phyloP scores from a whole-genome alignment of 352 stramenopile genomes.

The Phytopythium ostracodes region DNA sequence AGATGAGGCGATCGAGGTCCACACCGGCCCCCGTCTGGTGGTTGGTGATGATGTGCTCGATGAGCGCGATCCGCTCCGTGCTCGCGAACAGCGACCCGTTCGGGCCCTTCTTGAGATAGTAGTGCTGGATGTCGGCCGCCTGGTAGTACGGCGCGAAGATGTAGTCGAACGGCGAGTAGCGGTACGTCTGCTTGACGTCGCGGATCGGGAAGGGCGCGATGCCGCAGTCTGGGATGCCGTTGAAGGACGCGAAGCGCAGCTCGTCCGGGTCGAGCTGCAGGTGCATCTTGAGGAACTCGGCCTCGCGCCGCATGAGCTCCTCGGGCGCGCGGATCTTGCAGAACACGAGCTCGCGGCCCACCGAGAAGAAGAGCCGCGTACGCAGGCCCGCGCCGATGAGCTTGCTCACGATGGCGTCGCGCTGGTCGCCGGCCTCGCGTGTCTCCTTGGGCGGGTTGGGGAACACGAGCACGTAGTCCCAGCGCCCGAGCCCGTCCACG shows the following conservation, averaged over 20 bases:
- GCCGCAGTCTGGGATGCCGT: conserved; percentile 61
- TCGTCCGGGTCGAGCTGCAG: conserved; percentile 64
- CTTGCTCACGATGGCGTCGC: conserved; percentile 75
- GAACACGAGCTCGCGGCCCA: conserved; percentile 64
- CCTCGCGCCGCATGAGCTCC: conserved; percentile 64
- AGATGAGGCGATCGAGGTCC: conserved; percentile 72
- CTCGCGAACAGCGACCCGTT: conserved; percentile 67
- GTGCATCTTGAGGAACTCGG: conserved; percentile 70
- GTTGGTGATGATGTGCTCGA: conserved; percentile 84
- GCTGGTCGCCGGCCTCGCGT: conserved; percentile 56
- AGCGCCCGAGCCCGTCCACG: conserved; percentile 31
- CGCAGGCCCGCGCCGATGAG: conserved; percentile 58
- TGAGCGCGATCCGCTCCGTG: conserved; percentile 74
- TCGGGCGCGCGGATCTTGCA: conserved; percentile 80
- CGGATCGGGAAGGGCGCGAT: conserved; percentile 80
- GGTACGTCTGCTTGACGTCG: conserved; percentile 74
- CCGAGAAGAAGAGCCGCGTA: conserved; percentile 73
- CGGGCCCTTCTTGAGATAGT: conserved; percentile 57
- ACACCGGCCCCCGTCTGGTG: conserved; percentile 54
- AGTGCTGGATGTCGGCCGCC: conserved; percentile 56
- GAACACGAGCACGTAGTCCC: conserved; percentile 87
- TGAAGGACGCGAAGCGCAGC: conserved; percentile 56
- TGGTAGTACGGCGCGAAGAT: conserved; percentile 84
- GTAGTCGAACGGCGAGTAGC: conserved; percentile 79
- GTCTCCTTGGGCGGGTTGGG: conserved; percentile 63